Evolutionary conservation across 129 eudicot genomes (phyloP).

Genomic region (Mikania micrantha): DNA sequence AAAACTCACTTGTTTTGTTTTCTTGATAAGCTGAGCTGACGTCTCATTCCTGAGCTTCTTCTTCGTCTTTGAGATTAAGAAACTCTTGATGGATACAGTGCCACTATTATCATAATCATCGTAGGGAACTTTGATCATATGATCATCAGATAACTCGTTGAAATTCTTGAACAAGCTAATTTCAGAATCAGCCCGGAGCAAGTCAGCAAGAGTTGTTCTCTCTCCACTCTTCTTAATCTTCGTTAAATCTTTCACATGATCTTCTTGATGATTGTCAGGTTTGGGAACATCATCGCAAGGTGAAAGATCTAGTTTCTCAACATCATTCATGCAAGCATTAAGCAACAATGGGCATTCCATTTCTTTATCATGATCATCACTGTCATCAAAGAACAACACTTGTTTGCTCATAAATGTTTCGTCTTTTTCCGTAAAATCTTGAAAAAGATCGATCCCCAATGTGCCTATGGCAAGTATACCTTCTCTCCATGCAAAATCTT

Average conservation of each 20-base stretch:
- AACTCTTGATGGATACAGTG: conserved; percentile 12
- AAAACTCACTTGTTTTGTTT: conserved; percentile 45
- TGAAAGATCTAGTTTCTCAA: conserved; percentile 2
- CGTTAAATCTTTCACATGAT: not conserved
- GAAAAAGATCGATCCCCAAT: conserved; percentile 41
- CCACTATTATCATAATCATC: not conserved
- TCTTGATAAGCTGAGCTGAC: conserved; percentile 36
- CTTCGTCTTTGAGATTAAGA: conserved; percentile 29
- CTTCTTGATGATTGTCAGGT: conserved; percentile 4
- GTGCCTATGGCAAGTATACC: conserved; percentile 65
- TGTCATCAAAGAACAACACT: not conserved
- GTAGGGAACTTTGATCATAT: not conserved
- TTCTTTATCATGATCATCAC: conserved; percentile 11
- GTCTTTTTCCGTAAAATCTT: conserved; percentile 5
- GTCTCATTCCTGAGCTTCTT: conserved; percentile 16
- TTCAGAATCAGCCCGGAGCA: conserved; percentile 46
- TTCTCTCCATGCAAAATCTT: conserved; percentile 44
- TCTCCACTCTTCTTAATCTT: conserved; percentile 23
- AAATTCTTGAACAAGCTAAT: not conserved
- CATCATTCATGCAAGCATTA: conserved; percentile 20
- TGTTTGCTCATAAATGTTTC: not conserved
- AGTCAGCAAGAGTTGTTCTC: conserved; percentile 65
- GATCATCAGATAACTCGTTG: conserved; percentile 7
- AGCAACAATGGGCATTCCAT: conserved; percentile 34
- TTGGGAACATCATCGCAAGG: conserved; percentile 15